Conservation (phyloP, 345 rosid genomes). For the Ricinus communis region DNA sequence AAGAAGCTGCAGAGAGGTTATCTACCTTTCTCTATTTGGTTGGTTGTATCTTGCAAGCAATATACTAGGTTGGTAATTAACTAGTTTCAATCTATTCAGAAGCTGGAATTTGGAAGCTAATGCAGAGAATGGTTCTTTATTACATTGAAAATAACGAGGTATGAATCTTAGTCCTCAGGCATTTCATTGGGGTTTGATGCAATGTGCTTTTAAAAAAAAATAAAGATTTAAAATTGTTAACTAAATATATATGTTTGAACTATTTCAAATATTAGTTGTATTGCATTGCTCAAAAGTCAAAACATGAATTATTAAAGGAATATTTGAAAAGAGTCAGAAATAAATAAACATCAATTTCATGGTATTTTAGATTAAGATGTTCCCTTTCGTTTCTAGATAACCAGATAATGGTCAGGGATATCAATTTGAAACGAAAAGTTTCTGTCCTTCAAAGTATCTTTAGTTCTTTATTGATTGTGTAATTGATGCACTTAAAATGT, state of each 20-base stretch:
- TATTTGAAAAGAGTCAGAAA: too few species aligned
- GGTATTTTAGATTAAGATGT: background rate
- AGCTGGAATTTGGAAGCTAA: conserved; percentile 79
- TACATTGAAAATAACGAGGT: conserved; percentile 31
- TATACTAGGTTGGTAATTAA: conserved; percentile 22
- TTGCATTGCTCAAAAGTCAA: background rate
- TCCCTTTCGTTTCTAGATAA: background rate
- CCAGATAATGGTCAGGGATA: background rate
- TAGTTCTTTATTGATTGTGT: background rate
- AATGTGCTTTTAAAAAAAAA: background rate
- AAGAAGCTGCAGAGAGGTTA: conserved; percentile 79
- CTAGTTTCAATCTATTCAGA: conserved; percentile 36
- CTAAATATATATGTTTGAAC: background rate
- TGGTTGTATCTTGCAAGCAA: conserved; percentile 1
- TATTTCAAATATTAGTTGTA: background rate
- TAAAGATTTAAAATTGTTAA: background rate
- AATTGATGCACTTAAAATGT: too few species aligned
- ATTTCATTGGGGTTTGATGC: conserved; percentile 4
- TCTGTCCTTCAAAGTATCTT: background rate
- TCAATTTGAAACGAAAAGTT: background rate
- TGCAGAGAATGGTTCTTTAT: conserved; percentile 49
- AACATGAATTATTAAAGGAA: too few species aligned
- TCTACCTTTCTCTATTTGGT: conserved; percentile 13
- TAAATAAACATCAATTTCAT: background rate
- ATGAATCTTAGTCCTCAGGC: background rate